A percentile compares a stretch with the other conserved stretches of the same genome.
Conservation (phyloP, 495 filamentous ascomycete genomes). For the Echria macrotheca region DNA sequence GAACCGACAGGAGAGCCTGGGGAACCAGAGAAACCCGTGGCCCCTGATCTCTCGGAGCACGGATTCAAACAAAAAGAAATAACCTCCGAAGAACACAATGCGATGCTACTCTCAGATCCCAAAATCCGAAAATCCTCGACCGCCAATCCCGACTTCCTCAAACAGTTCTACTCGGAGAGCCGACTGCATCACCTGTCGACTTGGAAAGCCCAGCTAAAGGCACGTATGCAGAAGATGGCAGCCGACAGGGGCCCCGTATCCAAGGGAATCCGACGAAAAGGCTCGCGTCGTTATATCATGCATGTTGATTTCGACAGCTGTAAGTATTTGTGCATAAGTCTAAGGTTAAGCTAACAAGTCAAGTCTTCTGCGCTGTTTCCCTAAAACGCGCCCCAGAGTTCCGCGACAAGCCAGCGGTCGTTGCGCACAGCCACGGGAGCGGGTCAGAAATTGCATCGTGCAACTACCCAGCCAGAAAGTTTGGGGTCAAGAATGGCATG, state of each 20-base stretch:
- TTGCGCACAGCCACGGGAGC: slow-evolving; percentile 78
- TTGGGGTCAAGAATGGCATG: slow-evolving; percentile 93
- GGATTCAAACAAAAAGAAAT: slow-evolving; percentile 31
- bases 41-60: neutral
- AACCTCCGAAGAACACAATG: slow-evolving; percentile 90
- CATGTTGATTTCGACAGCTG: slow-evolving; percentile 96
- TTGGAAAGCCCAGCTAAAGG: slow-evolving; percentile 92
- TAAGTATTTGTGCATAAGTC: neutral
- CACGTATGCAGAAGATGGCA: slow-evolving; percentile 72
- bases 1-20: neutral
- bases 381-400: slow-evolving; percentile 70
- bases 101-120: slow-evolving; percentile 71
- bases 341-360: neutral
- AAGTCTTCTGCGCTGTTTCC: slow-evolving; percentile 85
- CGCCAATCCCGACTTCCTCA: slow-evolving; percentile 84
- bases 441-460: slow-evolving; percentile 96
- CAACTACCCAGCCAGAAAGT: slow-evolving; percentile 84
- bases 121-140: slow-evolving; percentile 77
- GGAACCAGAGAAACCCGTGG: neutral
- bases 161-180: slow-evolving; percentile 90
- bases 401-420: slow-evolving; percentile 74
- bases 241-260: slow-evolving; percentile 48
- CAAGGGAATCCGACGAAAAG: slow-evolving; percentile 40
- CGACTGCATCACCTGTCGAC: slow-evolving; percentile 90
- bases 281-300: slow-evolving; percentile 75